A percentile compares a stretch with the other conserved stretches of the same genome.
These are phyloP conservation scores for Taxawa tesnikishii DNA, from an alignment of 2,329 filamentous ascomycete species.

Conservation along the genomic window DNA sequence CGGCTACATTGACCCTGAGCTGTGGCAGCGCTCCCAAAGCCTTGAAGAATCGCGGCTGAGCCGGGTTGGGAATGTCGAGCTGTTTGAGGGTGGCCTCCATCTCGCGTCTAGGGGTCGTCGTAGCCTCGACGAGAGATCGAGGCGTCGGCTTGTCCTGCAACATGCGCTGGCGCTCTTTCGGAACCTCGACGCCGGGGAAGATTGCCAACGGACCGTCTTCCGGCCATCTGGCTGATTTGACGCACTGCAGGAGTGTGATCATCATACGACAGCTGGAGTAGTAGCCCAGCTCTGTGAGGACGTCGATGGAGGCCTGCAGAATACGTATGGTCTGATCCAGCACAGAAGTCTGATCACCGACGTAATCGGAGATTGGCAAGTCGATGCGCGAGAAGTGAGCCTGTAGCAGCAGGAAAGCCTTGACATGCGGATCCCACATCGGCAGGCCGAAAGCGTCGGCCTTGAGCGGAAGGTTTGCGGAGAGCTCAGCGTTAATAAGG, in stretches of 20 bases:
- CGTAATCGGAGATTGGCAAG: conserved; percentile 91
- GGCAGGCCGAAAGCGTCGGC: conserved; percentile 57
- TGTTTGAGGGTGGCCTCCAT: conserved; percentile 29
- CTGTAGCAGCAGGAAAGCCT: conserved; percentile 85
- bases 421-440: conserved; percentile 98
- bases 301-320: conserved; percentile 87
- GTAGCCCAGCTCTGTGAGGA: conserved; percentile 79
- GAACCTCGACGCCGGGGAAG: conserved; percentile 55
- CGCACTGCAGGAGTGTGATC: conserved; percentile 73
- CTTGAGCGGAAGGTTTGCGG: conserved; percentile 63
- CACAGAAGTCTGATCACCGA: conserved; percentile 80
- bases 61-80: conserved; percentile 36
- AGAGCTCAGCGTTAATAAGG: conserved; percentile 84
- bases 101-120: conserved; percentile 17
- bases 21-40: conserved; percentile 57
- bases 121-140: conserved; percentile 25
- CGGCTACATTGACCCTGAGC: conserved; percentile 48
- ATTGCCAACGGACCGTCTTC: conserved; percentile 68
- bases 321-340: conserved; percentile 95
- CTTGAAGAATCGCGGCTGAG: conserved; percentile 41
- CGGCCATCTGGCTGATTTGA: conserved; percentile 90
- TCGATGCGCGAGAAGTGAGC: conserved; percentile 89
- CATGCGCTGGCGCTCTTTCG: conserved; percentile 28
- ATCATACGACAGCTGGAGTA: conserved; percentile 67
- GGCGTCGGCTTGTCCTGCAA: conserved; percentile 20